phyloP scores from a whole-genome alignment of 2,329 filamentous ascomycete species.

The Penicillium frequentans region DNA sequence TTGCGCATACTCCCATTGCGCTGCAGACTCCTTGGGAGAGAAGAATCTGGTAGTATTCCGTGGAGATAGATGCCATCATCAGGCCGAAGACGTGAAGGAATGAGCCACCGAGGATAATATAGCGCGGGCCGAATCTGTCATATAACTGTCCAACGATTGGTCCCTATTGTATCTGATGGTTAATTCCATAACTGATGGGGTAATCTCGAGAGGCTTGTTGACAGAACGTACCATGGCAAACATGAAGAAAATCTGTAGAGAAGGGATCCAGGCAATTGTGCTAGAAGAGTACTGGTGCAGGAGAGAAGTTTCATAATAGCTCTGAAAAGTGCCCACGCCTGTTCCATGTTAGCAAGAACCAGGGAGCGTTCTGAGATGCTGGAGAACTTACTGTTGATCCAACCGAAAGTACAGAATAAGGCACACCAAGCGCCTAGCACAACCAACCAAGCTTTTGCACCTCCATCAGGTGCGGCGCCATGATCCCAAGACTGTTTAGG shows the following conservation, averaged over 20 bases:
- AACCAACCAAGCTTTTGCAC: conserved; percentile 53
- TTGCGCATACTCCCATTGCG: conserved; percentile 49
- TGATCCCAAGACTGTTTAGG: not conserved
- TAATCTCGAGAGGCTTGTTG: not conserved
- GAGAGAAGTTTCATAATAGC: conserved; percentile 54
- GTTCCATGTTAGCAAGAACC: not conserved
- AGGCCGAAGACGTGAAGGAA: conserved; percentile 57
- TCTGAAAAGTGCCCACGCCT: conserved; percentile 56
- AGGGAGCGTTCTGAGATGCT: not conserved
- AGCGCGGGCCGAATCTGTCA: conserved; percentile 62
- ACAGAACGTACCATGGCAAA: conserved; percentile 10
- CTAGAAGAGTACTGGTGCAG: conserved; percentile 52
- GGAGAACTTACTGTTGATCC: conserved; percentile 41
- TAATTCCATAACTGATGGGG: not conserved
- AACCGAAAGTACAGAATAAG: conserved; percentile 50
- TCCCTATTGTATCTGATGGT: conserved; percentile 40
- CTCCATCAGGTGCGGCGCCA: conserved; percentile 11
- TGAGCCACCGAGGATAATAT: conserved; percentile 51
- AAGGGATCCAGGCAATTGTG: conserved; percentile 60
- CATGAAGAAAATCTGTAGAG: conserved; percentile 36
- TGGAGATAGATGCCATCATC: conserved; percentile 58
- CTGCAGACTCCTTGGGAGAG: conserved; percentile 56
- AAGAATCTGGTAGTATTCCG: conserved; percentile 56
- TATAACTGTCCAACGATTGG: conserved; percentile 62
- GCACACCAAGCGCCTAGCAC: conserved; percentile 48